Conservation (phyloP, 1,284 basidiomycete genomes). For the Thelephora terrestris region DNA sequence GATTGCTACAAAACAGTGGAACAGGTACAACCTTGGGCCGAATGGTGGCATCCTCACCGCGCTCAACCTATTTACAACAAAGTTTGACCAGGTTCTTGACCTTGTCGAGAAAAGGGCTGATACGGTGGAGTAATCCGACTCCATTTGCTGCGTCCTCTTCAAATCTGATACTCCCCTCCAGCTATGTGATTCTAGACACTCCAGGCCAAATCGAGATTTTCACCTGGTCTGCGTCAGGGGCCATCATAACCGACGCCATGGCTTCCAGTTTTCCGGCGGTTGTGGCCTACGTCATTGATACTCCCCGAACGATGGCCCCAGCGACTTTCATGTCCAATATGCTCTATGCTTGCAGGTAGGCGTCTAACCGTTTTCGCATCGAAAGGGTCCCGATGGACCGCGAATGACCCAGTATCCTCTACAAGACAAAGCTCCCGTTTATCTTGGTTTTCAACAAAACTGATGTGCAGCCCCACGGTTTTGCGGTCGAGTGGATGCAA, state of each 20-base stretch:
- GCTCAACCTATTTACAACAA: conserved; percentile 96
- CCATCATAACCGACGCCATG: conserved; percentile 98
- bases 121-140: conserved; percentile 68
- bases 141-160: conserved; percentile 1
- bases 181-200: conserved; percentile 92
- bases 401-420: conserved; percentile 65
- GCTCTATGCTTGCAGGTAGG: conserved; percentile 95
- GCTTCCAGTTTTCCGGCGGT: conserved; percentile 90
- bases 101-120: conserved; percentile 88
- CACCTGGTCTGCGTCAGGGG: conserved; percentile 98
- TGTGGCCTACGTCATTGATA: conserved; percentile 96
- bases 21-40: conserved; percentile 92
- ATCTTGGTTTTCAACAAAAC: conserved; percentile 99
- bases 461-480: conserved; percentile 82
- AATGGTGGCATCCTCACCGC: conserved; percentile 98
- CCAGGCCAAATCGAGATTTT: conserved; percentile 99
- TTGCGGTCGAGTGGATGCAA: conserved; percentile 96
- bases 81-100: conserved; percentile 95
- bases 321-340: conserved; percentile 99
- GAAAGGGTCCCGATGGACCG: background rate
- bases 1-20: conserved; percentile 2
- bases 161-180: conserved; percentile 21
- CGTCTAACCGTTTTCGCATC: conserved; percentile 1
- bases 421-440: conserved; percentile 97
- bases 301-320: conserved; percentile 88